Percentiles rank a stretch among this genome's conserved stretches.
These are phyloP conservation scores for Alternaria ventricosa DNA, from an alignment of 2,329 filamentous ascomycete genomes.

Conservation along the genomic window DNA sequence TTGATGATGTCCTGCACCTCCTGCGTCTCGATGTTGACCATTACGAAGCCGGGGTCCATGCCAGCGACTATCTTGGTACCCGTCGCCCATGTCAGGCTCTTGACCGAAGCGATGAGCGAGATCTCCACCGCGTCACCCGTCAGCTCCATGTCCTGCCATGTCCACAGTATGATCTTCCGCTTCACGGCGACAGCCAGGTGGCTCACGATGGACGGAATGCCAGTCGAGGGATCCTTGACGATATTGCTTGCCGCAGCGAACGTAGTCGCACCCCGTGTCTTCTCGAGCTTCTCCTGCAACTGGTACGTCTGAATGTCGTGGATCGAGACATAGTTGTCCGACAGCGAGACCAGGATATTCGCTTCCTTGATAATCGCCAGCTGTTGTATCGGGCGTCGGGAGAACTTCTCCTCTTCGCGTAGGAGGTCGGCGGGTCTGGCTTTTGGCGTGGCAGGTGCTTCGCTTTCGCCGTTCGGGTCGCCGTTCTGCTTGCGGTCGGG, in stretches of 20 bases:
- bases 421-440: constrained; percentile 75
- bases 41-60: constrained; percentile 87
- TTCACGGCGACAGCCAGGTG: constrained; percentile 92
- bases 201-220: constrained; percentile 91
- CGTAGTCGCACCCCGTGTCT: constrained; percentile 85
- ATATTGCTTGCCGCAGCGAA: constrained; percentile 97
- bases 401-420: constrained; percentile 94
- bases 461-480: constrained; percentile 53
- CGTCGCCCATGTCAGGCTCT: constrained; percentile 88
- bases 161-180: constrained; percentile 86
- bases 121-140: constrained; percentile 76
- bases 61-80: constrained; percentile 87
- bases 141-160: constrained; percentile 94
- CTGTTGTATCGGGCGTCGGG: constrained; percentile 86
- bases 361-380: constrained; percentile 95
- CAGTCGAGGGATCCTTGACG: constrained; percentile 83
- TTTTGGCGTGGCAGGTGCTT: constrained; percentile 42
- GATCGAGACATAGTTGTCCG: constrained; percentile 86
- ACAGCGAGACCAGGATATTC: constrained; percentile 86
- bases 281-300: constrained; percentile 77
- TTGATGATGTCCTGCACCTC: constrained; percentile 80
- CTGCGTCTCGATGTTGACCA: constrained; percentile 82
- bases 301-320: constrained; percentile 88
- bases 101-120: constrained; percentile 79
- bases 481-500: constrained; percentile 37